A percentile compares a stretch with the other conserved stretches of the same genome.
Evolutionary conservation across 768 basidiomycete genomes (phyloP).

Genomic region (Boletus rex-veris): DNA sequence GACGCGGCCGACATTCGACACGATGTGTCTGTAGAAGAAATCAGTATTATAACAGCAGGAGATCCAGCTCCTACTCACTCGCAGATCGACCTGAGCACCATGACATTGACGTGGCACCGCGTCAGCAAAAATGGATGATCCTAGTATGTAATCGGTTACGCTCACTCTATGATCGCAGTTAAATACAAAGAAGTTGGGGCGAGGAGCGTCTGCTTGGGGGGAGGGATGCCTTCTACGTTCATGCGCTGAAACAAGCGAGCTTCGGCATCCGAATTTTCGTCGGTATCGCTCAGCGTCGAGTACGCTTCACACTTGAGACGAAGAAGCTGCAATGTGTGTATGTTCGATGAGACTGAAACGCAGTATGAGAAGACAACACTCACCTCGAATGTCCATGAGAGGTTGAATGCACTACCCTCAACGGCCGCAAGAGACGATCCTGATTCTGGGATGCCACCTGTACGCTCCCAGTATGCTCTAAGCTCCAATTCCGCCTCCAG

Average conservation of each 20-base stretch:
- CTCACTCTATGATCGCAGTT: conserved; percentile 91
- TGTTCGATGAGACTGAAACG: conserved; percentile 12
- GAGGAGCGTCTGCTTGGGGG: conserved; percentile 52
- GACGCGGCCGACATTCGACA: conserved; percentile 81
- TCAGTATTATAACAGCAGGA: background rate
- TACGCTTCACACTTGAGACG: conserved; percentile 87
- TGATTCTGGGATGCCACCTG: conserved; percentile 36
- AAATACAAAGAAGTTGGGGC: conserved; percentile 86
- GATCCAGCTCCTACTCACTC: conserved; percentile 54
- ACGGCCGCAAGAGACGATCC: conserved; percentile 29
- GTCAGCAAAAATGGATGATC: conserved; percentile 23
- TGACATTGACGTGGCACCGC: conserved; percentile 18
- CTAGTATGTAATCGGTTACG: conserved; percentile 23
- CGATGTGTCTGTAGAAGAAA: conserved; percentile 59
- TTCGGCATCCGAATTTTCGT: conserved; percentile 70
- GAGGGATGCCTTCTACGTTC: conserved; percentile 47
- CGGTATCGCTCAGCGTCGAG: conserved; percentile 76
- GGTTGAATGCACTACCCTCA: conserved; percentile 60
- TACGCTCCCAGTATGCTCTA: conserved; percentile 84
- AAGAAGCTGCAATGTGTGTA: conserved; percentile 49
- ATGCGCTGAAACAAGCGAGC: conserved; percentile 61
- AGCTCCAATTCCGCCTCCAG: conserved; percentile 92
- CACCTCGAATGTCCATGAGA: conserved; percentile 78
- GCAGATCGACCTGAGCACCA: conserved; percentile 66
- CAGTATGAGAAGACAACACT: background rate